Percentiles rank a stretch among this genome's conserved stretches.
Evolutionary conservation across 768 basidiomycete genomes (phyloP).

Genomic region (Suillus discolor): DNA sequence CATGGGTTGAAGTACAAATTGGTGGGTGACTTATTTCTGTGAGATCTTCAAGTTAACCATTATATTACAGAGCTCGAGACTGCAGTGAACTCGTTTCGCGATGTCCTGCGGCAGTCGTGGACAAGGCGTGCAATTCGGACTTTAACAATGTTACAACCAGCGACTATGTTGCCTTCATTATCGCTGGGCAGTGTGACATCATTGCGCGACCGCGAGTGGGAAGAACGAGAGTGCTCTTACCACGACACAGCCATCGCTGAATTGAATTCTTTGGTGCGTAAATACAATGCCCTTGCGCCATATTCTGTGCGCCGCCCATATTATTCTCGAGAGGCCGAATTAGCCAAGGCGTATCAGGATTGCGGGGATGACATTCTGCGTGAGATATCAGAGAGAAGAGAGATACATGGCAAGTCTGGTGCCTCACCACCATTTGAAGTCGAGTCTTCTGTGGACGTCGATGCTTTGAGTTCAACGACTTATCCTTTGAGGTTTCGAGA

Average conservation of each 20-base stretch:
- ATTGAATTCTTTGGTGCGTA: constrained; percentile 73
- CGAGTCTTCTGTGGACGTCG: constrained; percentile 12
- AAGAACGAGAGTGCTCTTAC: constrained; percentile 63
- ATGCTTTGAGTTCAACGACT: not conserved
- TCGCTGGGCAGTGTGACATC: constrained; percentile 39
- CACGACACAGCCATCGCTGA: constrained; percentile 71
- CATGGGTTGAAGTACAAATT: constrained; percentile 83
- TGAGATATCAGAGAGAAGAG: constrained; percentile 36
- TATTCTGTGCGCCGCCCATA: constrained; percentile 72
- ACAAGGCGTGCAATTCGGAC: constrained; percentile 72
- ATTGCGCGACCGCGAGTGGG: constrained; percentile 72
- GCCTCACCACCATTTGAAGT: constrained; percentile 5
- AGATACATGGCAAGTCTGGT: not conserved
- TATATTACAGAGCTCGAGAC: constrained; percentile 62
- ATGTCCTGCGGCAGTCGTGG: constrained; percentile 68
- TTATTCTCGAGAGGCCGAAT: constrained; percentile 57
- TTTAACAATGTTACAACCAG: constrained; percentile 47
- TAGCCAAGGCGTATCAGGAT: constrained; percentile 54
- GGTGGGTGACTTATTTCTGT: constrained; percentile 43
- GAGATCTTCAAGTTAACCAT: constrained; percentile 6
- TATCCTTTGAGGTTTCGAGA: constrained; percentile 25
- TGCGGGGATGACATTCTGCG: constrained; percentile 54
- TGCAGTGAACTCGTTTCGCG: constrained; percentile 62
- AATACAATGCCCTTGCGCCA: constrained; percentile 81
- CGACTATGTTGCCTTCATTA: constrained; percentile 41